A percentile compares a stretch with the other conserved stretches of the same genome.
phyloP scores from a whole-genome alignment of 2,329 filamentous ascomycete genomes.

The Stemphylium lycopersici region DNA sequence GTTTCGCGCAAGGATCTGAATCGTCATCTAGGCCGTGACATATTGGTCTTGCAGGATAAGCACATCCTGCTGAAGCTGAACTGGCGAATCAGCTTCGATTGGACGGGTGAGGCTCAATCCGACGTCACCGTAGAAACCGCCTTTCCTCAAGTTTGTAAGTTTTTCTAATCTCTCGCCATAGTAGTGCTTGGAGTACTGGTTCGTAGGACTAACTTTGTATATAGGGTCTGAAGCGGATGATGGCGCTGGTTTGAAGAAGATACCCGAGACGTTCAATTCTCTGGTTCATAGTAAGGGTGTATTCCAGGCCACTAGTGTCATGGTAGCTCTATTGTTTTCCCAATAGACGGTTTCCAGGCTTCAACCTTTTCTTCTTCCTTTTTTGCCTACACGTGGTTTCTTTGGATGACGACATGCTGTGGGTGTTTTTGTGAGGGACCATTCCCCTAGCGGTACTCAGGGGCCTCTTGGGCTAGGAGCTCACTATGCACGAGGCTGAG shows the following conservation, averaged over 20 bases:
- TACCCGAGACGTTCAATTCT: slow-evolving; percentile 66
- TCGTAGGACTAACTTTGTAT: neutral
- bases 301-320: slow-evolving; percentile 62
- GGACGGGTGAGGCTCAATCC: slow-evolving; percentile 73
- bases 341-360: slow-evolving; percentile 7
- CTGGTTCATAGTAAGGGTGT: slow-evolving; percentile 63
- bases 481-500: no score
- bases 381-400: no score
- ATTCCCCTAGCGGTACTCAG: no score
- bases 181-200: neutral
- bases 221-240: slow-evolving; percentile 64
- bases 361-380: no score
- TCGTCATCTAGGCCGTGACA: slow-evolving; percentile 48
- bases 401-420: no score
- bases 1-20: slow-evolving; percentile 57
- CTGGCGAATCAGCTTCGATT: slow-evolving; percentile 72
- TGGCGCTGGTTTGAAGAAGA: slow-evolving; percentile 60
- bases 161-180: neutral
- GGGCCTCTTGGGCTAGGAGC: no score
- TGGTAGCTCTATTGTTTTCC: slow-evolving; percentile 63
- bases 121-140: slow-evolving; percentile 61
- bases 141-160: slow-evolving; percentile 68
- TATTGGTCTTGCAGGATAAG: slow-evolving; percentile 40
- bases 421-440: no score
- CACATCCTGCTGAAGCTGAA: slow-evolving; percentile 59